Evolutionary conservation across 805 yeast species (phyloP).

Genomic region (Saccharomycopsis olivae): DNA sequence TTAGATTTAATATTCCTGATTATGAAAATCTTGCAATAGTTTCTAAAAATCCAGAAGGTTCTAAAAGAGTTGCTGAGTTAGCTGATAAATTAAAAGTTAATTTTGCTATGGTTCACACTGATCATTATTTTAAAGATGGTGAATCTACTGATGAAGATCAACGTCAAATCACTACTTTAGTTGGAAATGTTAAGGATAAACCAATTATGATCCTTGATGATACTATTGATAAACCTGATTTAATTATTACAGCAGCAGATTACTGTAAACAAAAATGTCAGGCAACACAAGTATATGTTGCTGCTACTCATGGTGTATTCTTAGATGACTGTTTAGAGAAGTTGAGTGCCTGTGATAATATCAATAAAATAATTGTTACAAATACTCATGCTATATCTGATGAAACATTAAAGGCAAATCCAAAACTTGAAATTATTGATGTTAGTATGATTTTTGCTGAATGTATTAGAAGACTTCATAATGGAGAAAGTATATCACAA

Average conservation of each 20-base stretch:
- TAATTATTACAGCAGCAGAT: conserved; percentile 47
- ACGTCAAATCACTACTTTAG: conserved; percentile 46
- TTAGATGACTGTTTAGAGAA: conserved; percentile 47
- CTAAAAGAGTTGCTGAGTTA: conserved; percentile 48
- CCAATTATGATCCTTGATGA: conserved; percentile 53
- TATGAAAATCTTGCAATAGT: conserved; percentile 46
- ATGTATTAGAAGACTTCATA: conserved; percentile 51
- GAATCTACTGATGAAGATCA: conserved; percentile 23
- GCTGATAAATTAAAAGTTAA: conserved; percentile 49
- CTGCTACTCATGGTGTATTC: conserved; percentile 50
- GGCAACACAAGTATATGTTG: conserved; percentile 44
- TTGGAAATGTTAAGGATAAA: conserved; percentile 49
- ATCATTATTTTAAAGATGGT: conserved; percentile 32
- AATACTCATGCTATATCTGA: conserved; percentile 48
- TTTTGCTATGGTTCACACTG: conserved; percentile 53
- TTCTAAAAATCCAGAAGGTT: conserved; percentile 58
- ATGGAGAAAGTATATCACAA: conserved; percentile 54
- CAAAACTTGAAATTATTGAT: conserved; percentile 44
- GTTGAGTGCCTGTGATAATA: conserved; percentile 32
- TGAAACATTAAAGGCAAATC: conserved; percentile 34
- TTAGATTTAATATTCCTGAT: conserved; percentile 40
- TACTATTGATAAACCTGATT: conserved; percentile 47
- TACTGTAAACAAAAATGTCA: conserved; percentile 47
- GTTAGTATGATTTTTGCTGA: conserved; percentile 50
- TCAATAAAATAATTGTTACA: conserved; percentile 50